Evolutionary conservation across 2,329 filamentous ascomycete species (phyloP), one percentile per base, ranked within the genome.

Genomic region (Orbilia quercus): DNA sequence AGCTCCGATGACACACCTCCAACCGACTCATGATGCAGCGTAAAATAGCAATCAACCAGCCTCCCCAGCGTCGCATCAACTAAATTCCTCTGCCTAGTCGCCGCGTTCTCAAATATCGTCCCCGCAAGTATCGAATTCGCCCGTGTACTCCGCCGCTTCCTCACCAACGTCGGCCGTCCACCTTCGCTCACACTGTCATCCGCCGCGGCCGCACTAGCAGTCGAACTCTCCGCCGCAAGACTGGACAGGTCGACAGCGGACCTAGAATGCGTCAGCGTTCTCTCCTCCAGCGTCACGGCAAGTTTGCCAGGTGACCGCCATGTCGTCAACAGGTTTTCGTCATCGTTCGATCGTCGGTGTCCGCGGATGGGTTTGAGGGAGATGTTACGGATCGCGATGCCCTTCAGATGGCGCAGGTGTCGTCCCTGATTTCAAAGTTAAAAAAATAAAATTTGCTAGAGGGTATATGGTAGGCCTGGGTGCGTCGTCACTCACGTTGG

Each of bases 1-100:
- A n/a, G 23, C 7, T 11, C 14, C 16, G 42, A 76, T 66, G 80
- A 80, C 81, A 77, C 81, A 79, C 76, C 75, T 74, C 71, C 74
- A 55, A 85, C 78, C 14, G 80, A 82, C 2, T 84, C 79, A 47
- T 85, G 83, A 79, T 90, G 88, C 38, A 90, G 77, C 0, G 86
- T 87, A 78, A 89, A 88, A 83, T 89, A 90, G 5, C 85, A 84
- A 79, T 90, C 85, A 1, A 85, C 86, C 84, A 90, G 85, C 48
- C 86, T 83, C 62, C 82, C 84, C 34, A 81, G 82, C 0, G 84
- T 84, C 28, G 88, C 85, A 76, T 86, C 84, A 77, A 88, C 85
- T 64, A 89, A 80, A 75, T 84, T 85, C 75, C 84, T 82, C 80
- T 89, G 88, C 74, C 87, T 81, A 12, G 81, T 81, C 72, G 83